Percentiles rank a stretch among this genome's conserved stretches.
These are phyloP conservation scores for Leishmania braziliensis DNA, from an alignment of 208 protist genomes.

Conservation along the genomic window DNA sequence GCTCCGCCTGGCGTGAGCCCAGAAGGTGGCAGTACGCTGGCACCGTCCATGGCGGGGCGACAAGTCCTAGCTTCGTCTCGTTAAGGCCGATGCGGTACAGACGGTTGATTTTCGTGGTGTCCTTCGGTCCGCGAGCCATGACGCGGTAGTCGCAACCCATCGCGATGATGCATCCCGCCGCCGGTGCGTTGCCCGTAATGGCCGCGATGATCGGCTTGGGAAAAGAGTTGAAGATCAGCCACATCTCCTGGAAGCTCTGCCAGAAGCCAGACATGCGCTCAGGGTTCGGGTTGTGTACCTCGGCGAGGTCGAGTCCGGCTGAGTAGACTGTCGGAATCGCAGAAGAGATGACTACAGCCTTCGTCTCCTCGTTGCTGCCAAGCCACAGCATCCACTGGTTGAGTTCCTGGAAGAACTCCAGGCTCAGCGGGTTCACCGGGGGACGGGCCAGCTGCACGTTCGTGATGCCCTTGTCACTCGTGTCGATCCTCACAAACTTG, in stretches of 20 bases:
- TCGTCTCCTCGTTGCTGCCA: constrained; percentile 73
- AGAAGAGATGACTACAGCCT: constrained; percentile 70
- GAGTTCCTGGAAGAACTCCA: constrained; percentile 76
- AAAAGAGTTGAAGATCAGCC: constrained; percentile 83
- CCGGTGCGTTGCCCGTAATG: constrained; percentile 75
- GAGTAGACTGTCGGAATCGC: constrained; percentile 84
- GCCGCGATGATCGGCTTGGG: constrained; percentile 80
- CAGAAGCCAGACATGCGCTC: constrained; percentile 72
- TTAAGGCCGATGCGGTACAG: constrained; percentile 83
- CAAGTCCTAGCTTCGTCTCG: constrained; percentile 78
- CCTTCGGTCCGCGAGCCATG: constrained; percentile 64
- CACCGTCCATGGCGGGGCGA: constrained; percentile 74
- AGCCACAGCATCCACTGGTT: constrained; percentile 88
- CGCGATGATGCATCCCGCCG: constrained; percentile 77
- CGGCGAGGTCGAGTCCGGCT: constrained; percentile 70
- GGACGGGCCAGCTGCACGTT: constrained; percentile 54
- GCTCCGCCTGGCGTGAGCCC: constrained; percentile 65
- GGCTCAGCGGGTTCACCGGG: constrained; percentile 75
- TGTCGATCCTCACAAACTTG: constrained; percentile 69
- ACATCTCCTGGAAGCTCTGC: constrained; percentile 78
- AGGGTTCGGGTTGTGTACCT: constrained; percentile 72
- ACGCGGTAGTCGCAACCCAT: constrained; percentile 83
- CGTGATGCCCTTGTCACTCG: constrained; percentile 63
- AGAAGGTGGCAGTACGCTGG: constrained; percentile 73
- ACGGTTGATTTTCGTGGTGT: constrained; percentile 37